Conservation (phyloP, 2,329 filamentous ascomycete species). For the Zalaria obscura region DNA sequence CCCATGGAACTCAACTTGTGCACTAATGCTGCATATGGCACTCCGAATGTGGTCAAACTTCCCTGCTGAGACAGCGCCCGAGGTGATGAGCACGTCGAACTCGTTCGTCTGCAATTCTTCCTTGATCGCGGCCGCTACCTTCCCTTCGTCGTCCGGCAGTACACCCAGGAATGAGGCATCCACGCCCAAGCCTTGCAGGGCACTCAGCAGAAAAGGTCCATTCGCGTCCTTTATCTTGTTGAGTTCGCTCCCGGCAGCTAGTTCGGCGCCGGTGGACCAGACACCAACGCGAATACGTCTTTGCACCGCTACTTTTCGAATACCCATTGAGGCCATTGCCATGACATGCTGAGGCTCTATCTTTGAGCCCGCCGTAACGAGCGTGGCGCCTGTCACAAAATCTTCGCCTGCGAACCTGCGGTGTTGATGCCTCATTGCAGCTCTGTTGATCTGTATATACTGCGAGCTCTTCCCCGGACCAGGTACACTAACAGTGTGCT, state of each 20-base stretch:
- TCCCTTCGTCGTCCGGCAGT: background rate
- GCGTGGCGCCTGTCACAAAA: background rate
- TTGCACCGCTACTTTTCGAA: background rate
- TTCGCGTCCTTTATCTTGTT: background rate
- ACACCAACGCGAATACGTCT: background rate
- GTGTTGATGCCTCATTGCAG: background rate
- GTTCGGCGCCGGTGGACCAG: background rate
- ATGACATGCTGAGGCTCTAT: background rate
- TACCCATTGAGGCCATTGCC: background rate
- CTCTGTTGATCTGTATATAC: background rate
- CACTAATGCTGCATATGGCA: background rate
- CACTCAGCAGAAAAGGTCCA: background rate
- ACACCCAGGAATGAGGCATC: background rate
- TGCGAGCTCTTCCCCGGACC: background rate
- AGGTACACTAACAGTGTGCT: background rate
- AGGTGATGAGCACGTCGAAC: background rate
- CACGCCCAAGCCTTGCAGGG: background rate
- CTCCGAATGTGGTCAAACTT: background rate
- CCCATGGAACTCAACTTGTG: background rate
- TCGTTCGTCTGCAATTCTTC: background rate
- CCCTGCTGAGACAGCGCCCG: background rate
- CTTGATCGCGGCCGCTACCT: background rate
- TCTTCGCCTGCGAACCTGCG: background rate
- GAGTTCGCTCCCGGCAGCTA: background rate
- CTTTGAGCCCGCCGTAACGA: background rate